Evolutionary conservation across 169 alveolate genomes (phyloP).

Genomic region (Plasmodium berghei): DNA sequence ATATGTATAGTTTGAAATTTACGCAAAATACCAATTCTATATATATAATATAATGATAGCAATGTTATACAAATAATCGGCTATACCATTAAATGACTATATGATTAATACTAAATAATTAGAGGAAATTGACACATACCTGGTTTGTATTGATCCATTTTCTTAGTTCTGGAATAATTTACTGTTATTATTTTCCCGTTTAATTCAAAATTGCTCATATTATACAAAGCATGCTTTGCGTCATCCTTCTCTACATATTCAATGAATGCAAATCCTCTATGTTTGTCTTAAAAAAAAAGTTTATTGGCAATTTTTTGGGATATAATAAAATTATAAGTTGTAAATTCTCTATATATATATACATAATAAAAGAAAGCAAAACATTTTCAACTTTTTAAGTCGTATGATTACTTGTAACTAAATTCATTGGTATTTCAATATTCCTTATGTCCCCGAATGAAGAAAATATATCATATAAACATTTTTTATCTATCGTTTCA

Average conservation of each 20-base stretch:
- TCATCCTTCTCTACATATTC: constrained; percentile 87
- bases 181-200: constrained; percentile 85
- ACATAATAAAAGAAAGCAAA: constrained; percentile 7
- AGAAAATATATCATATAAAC: constrained; percentile 85
- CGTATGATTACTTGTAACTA: constrained; percentile 79
- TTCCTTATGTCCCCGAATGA: constrained; percentile 87
- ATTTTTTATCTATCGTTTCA: constrained; percentile 83
- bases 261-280: constrained; percentile 84
- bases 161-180: constrained; percentile 78
- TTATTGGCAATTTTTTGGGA: not conserved
- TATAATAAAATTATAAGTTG: not conserved
- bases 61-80: too few species aligned
- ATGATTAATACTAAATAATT: not conserved
- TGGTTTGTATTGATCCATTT: constrained; percentile 70
- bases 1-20: not conserved
- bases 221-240: constrained; percentile 86
- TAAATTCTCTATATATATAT: not conserved
- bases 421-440: constrained; percentile 85
- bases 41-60: too few species aligned
- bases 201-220: constrained; percentile 84
- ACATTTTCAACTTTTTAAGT: not conserved
- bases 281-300: constrained; percentile 73
- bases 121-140: constrained; percentile 10
- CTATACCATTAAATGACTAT: too few species aligned
- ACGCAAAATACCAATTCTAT: too few species aligned